Percentiles rank a stretch among this genome's conserved stretches.
Conservation (phyloP, 2,329 filamentous ascomycete species). For the Juglanconis oblonga region DNA sequence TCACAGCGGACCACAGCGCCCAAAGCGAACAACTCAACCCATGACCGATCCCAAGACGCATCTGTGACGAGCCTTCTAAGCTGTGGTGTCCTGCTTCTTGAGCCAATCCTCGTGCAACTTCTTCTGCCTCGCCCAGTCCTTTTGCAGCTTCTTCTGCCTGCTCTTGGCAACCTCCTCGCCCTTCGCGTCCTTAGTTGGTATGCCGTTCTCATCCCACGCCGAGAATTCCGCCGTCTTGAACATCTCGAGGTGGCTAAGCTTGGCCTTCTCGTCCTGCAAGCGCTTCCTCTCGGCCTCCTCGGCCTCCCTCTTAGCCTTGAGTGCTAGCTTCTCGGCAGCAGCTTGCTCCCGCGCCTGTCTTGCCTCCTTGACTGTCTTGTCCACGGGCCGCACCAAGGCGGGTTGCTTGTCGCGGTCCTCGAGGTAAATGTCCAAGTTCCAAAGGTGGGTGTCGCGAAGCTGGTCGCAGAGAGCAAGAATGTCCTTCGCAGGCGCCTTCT, state of each 20-base stretch:
- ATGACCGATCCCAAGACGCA: neutral
- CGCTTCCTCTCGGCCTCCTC: constrained; percentile 35
- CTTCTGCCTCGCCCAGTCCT: constrained; percentile 71
- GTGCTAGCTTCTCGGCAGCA: constrained; percentile 48
- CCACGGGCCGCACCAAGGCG: constrained; percentile 63
- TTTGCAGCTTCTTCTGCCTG: constrained; percentile 62
- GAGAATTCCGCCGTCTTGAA: constrained; percentile 43
- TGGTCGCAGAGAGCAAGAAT: constrained; percentile 64
- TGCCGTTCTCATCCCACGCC: constrained; percentile 64
- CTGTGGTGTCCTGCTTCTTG: constrained; percentile 10
- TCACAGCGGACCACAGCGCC: neutral
- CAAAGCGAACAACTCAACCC: neutral
- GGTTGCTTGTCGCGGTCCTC: constrained; percentile 60
- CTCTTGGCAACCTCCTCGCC: constrained; percentile 66
- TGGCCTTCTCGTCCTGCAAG: constrained; percentile 37
- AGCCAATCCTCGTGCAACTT: constrained; percentile 59
- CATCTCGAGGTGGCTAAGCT: constrained; percentile 28
- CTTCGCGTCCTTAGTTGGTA: constrained; percentile 59
- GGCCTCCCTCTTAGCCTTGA: constrained; percentile 29
- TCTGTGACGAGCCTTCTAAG: neutral
- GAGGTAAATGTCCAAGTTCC: constrained; percentile 65
- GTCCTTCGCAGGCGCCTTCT: constrained; percentile 51
- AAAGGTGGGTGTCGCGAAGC: constrained; percentile 63
- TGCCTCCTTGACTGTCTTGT: constrained; percentile 51
- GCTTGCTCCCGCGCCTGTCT: constrained; percentile 52